Evolutionary conservation across 768 basidiomycete species (phyloP), one percentile per base, ranked within the genome.

Genomic region (Lepiota brunneoincarnata): DNA sequence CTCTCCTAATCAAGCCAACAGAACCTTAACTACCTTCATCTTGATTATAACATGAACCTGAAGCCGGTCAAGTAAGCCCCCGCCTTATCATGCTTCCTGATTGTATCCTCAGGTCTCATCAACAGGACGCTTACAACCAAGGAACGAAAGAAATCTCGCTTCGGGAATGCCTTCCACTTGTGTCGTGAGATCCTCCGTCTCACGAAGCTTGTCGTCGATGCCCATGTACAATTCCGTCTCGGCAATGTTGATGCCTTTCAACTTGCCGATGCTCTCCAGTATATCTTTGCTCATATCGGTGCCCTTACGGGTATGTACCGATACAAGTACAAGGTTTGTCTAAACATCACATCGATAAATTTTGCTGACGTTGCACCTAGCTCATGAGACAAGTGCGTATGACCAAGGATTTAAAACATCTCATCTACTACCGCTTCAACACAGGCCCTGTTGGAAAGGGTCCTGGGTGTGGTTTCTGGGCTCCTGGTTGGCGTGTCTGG

Each of bases 191-290:
- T 99, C 57, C 75, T 99, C 26, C 92, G 97, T 47, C 81, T 99
- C 49, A 98, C 97, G 5, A 99, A 99, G 73, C 89, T 98, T 31
- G 93, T 99, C 50, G 97, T 99, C 61, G 97, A 98, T 70, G 93
- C 97, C 3, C 93, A 99, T 72, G 97, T 98, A 20, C 97, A 99
- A 67, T 98, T 92, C 76, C 92, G 97, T 49, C 83, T 99, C 35
- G 97, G 97, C 44, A 98, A 98, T 60, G 93, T 98, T 26, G 97
- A 99, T 63, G 97, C 95, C 1, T 99, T 99, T 82, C 97, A 99
- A 69, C 85, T 99, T 45, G 97, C 97, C 15, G 97, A 99, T 60
- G 97, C 97, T 0, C 76, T 99, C 20, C 97, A 99, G 69, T 99
- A 98, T 70, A 96, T 93, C 64, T 98, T 98, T 63, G 89, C 83